Conservation (phyloP, 2,329 filamentous ascomycete genomes). For the Botryotinia globosa region DNA sequence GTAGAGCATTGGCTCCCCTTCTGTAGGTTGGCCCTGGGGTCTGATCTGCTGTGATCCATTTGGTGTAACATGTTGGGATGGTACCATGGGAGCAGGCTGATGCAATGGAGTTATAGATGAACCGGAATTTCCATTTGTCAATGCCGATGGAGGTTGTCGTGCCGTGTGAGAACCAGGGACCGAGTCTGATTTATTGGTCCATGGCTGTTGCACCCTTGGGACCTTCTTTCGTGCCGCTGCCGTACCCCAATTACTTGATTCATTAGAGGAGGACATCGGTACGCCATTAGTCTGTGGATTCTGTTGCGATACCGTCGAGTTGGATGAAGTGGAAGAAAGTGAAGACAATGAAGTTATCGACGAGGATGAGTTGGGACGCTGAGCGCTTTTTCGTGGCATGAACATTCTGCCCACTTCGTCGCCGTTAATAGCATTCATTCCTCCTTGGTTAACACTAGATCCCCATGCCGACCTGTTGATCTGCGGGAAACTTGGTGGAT, state of each 20-base stretch:
- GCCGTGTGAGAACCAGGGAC: constrained; percentile 58
- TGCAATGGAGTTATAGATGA: constrained; percentile 62
- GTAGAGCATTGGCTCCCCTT: constrained; percentile 75
- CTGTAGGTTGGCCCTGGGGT: constrained; percentile 41
- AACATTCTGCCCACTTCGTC: constrained; percentile 88
- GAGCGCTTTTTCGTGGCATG: constrained; percentile 81
- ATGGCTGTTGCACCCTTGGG: constrained; percentile 56
- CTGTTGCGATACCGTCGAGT: constrained; percentile 61
- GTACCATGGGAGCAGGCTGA: constrained; percentile 56
- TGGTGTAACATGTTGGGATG: constrained; percentile 67
- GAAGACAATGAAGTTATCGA: constrained; percentile 70
- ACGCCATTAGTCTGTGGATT: constrained; percentile 61
- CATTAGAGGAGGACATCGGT: constrained; percentile 32
- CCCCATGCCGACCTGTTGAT: constrained; percentile 65
- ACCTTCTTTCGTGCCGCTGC: constrained; percentile 50
- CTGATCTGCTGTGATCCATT: constrained; percentile 50
- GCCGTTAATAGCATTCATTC: constrained; percentile 68
- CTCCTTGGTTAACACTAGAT: constrained; percentile 57
- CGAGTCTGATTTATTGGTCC: constrained; percentile 62
- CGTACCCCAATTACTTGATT: constrained; percentile 36
- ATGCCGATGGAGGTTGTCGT: constrained; percentile 59
- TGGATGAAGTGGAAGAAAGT: constrained; percentile 56
- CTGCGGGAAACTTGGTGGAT: constrained; percentile 60
- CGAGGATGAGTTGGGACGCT: constrained; percentile 87
- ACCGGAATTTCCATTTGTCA: constrained; percentile 57